Evolutionary conservation across 306 rosid species (phyloP).

Genomic region (Fragaria ananassa): DNA sequence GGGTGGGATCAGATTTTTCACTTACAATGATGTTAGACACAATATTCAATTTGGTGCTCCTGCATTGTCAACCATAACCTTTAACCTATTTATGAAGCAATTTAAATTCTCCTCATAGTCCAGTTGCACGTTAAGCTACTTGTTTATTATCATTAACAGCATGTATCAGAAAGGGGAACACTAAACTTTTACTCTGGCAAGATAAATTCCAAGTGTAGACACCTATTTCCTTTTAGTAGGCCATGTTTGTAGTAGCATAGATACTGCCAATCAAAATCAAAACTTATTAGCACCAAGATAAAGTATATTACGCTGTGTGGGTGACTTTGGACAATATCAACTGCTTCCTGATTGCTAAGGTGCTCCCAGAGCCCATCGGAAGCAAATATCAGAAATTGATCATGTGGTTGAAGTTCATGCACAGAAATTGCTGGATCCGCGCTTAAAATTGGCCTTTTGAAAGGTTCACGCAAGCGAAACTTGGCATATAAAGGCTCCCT

Average conservation of each 20-base stretch:
- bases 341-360: constrained; percentile 83
- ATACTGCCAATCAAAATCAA: not conserved
- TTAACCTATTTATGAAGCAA: not conserved
- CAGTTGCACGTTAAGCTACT: not conserved
- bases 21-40: not conserved
- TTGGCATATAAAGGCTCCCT: constrained; percentile 67
- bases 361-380: constrained; percentile 98
- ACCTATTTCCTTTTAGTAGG: not conserved
- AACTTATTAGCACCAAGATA: constrained; percentile 4
- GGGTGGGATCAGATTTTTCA: constrained; percentile 14
- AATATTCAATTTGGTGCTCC: constrained; percentile 9
- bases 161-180: not conserved
- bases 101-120: not conserved
- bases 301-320: constrained; percentile 63
- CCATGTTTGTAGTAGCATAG: not conserved
- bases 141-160: not conserved
- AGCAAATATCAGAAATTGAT: constrained; percentile 81
- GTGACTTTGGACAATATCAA: constrained; percentile 70
- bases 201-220: not conserved
- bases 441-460: constrained; percentile 74
- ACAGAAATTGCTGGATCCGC: constrained; percentile 72
- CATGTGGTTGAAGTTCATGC: constrained; percentile 65
- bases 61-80: not conserved
- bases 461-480: constrained; percentile 74
- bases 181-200: not conserved